phyloP scores from a whole-genome alignment of 257 asterid species.

The Handroanthus guayacan region DNA sequence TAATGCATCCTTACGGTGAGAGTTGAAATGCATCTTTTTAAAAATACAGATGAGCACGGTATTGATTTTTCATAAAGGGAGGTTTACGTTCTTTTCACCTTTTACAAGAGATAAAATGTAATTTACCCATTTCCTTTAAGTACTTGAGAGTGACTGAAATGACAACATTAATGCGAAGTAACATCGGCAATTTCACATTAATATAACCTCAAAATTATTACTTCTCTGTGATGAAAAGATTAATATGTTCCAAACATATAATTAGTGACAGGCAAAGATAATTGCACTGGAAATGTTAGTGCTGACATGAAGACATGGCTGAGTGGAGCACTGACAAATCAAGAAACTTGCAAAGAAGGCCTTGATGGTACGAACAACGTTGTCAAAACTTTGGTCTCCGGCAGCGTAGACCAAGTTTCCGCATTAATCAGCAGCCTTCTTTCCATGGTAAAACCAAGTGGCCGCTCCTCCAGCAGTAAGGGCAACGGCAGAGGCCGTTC shows the following conservation, averaged over 20 bases:
- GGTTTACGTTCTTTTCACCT: too few relatives aligned
- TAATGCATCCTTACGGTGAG: too few relatives aligned
- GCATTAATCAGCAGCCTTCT: slow-evolving; percentile 56
- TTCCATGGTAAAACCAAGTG: slow-evolving; percentile 53
- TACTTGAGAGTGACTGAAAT: neutral
- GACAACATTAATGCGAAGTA: neutral
- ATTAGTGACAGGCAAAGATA: slow-evolving; percentile 37
- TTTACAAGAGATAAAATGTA: too few relatives aligned
- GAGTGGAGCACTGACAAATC: slow-evolving; percentile 53
- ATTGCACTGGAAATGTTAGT: slow-evolving; percentile 45
- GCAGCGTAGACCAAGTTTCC: slow-evolving; percentile 58
- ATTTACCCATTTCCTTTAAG: neutral
- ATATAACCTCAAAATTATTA: neutral
- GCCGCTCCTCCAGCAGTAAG: neutral
- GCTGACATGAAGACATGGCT: slow-evolving; percentile 53
- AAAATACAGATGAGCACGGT: too few relatives aligned
- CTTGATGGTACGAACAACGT: slow-evolving; percentile 65
- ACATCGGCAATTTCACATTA: neutral
- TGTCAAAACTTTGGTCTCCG: slow-evolving; percentile 52
- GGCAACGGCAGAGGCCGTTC: slow-evolving; percentile 28
- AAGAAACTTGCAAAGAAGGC: slow-evolving; percentile 63
- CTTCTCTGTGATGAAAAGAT: neutral
- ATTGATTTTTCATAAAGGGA: too few relatives aligned
- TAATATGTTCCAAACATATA: neutral
- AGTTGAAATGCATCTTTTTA: too few relatives aligned